phyloP scores from a whole-genome alignment of 768 basidiomycete species.

The Holtermannia corniformis region DNA sequence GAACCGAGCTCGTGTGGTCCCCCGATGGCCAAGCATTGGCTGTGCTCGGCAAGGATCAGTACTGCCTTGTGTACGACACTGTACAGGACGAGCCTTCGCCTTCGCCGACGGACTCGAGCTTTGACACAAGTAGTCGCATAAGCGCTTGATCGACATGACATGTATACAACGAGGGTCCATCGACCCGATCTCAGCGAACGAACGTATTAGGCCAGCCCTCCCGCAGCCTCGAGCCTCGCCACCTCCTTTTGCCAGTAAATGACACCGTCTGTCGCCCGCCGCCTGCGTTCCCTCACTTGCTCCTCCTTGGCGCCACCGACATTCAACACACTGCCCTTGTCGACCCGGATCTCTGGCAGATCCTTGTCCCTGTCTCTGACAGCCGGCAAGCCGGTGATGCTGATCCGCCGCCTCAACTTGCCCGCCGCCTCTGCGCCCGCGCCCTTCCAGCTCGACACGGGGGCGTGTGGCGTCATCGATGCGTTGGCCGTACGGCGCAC shows the following conservation, averaged over 20 bases:
- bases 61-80: slow-evolving; percentile 49
- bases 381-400: too few relatives aligned
- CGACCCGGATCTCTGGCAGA: too few relatives aligned
- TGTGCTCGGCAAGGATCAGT: slow-evolving; percentile 64
- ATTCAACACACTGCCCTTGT: slow-evolving; percentile 7
- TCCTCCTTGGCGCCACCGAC: slow-evolving; percentile 30
- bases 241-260: slow-evolving; percentile 36
- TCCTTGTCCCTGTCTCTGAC: neutral
- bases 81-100: slow-evolving; percentile 1
- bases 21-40: slow-evolving; percentile 77
- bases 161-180: too few relatives aligned
- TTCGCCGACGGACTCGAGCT: too few relatives aligned
- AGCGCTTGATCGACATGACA: too few relatives aligned
- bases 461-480: neutral
- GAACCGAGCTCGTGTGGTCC: slow-evolving; percentile 64
- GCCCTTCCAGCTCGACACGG: neutral
- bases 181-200: too few relatives aligned
- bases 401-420: too few relatives aligned
- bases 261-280: slow-evolving; percentile 30
- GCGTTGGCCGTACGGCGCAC: slow-evolving; percentile 10
- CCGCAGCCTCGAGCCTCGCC: slow-evolving; percentile 16
- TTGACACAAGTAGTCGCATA: too few relatives aligned
- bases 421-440: neutral
- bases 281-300: slow-evolving; percentile 23
- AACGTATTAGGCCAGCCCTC: too few relatives aligned